phyloP scores from a whole-genome alignment of 805 yeast genomes.

The Clavispora vitiphila region DNA sequence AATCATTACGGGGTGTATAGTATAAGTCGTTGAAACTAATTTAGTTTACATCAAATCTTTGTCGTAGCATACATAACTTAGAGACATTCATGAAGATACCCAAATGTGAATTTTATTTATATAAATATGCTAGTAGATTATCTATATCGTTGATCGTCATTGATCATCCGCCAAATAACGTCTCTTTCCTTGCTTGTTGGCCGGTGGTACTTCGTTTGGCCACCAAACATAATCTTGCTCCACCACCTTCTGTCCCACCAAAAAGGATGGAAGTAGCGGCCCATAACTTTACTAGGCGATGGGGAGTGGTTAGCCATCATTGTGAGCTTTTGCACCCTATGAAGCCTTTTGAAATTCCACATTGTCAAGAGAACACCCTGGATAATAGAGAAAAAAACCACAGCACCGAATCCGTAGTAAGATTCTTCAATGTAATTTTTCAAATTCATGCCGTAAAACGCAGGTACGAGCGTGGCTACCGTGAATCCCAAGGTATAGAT shows the following conservation, averaged over 20 bases:
- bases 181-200: constrained; percentile 36
- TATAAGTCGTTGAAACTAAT: neutral
- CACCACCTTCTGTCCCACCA: constrained; percentile 7
- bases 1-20: neutral
- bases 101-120: neutral
- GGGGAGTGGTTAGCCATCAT: constrained; percentile 37
- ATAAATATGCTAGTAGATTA: neutral
- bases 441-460: constrained; percentile 85
- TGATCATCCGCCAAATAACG: constrained; percentile 41
- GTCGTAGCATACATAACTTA: neutral
- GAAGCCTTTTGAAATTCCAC: constrained; percentile 51
- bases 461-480: constrained; percentile 79
- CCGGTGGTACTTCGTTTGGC: constrained; percentile 20
- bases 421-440: constrained; percentile 75
- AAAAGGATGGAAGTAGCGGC: constrained; percentile 1
- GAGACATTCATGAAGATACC: neutral
- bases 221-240: constrained; percentile 23
- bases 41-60: neutral
- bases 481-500: constrained; percentile 83
- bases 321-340: constrained; percentile 61
- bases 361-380: constrained; percentile 53
- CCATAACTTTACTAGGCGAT: neutral
- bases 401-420: constrained; percentile 54
- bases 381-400: constrained; percentile 46
- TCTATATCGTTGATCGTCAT: constrained; percentile 25